A percentile compares a stretch with the other conserved stretches of the same genome.
These are phyloP conservation scores for Nicotiana benthamiana DNA, from an alignment of 257 asterid genomes.

Conservation along the genomic window DNA sequence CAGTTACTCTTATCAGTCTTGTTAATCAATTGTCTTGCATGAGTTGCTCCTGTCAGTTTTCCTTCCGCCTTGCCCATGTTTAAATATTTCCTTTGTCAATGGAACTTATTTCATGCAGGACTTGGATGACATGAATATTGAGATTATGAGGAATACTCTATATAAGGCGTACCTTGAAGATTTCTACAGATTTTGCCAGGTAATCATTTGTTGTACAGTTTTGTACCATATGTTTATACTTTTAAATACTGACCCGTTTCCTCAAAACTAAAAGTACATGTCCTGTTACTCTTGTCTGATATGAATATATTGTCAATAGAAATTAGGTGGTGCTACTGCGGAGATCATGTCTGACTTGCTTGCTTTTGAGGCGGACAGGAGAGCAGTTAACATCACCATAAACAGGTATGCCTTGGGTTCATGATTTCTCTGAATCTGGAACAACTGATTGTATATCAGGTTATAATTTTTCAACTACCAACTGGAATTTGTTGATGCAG, in stretches of 20 bases:
- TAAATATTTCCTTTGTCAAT: not conserved
- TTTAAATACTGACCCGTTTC: not conserved
- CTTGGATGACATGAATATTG: constrained; percentile 92
- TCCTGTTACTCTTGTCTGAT: constrained; percentile 10
- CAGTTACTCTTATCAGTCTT: not conserved
- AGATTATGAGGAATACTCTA: constrained; percentile 88
- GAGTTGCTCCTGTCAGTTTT: not conserved
- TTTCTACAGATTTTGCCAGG: constrained; percentile 81
- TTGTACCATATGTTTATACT: not conserved
- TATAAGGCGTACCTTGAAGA: constrained; percentile 93
- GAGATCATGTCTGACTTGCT: constrained; percentile 89
- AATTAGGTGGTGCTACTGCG: constrained; percentile 89
- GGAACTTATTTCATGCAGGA: constrained; percentile 33
- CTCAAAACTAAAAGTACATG: too few species aligned
- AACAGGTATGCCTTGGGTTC: constrained; percentile 49
- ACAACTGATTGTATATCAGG: not conserved
- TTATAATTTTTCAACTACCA: not conserved
- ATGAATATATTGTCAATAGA: constrained; percentile 28
- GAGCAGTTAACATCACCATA: constrained; percentile 85
- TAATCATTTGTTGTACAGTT: constrained; percentile 11
- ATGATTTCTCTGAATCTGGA: not conserved
- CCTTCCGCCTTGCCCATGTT: not conserved
- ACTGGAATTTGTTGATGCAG: not conserved
- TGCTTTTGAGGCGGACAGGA: constrained; percentile 82
- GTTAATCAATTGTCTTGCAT: not conserved